Conservation (phyloP, 2,329 filamentous ascomycete genomes). For the Claviceps pazoutovae region DNA sequence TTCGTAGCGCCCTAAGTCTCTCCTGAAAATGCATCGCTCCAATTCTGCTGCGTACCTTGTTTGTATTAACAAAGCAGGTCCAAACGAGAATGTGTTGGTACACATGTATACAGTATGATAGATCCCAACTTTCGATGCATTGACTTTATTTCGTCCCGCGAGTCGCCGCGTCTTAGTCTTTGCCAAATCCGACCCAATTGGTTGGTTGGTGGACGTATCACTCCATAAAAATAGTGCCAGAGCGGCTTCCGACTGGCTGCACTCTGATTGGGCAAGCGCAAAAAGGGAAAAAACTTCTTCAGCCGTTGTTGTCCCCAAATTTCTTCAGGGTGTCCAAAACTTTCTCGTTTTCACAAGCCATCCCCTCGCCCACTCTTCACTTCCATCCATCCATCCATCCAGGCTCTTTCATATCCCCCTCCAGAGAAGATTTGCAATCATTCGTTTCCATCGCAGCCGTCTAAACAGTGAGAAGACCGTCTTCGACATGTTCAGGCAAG, state of each 20-base stretch:
- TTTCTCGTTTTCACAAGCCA: neutral
- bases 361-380: neutral
- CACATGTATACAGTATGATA: no score
- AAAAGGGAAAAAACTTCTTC: constrained; percentile 3
- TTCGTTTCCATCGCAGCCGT: neutral
- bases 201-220: neutral
- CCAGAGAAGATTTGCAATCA: neutral
- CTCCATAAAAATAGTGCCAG: neutral
- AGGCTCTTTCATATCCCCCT: no score
- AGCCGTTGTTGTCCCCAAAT: neutral
- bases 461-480: neutral
- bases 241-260: neutral
- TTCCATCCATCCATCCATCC: neutral
- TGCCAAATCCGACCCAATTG: no score
- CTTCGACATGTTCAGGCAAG: constrained; percentile 22
- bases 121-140: no score
- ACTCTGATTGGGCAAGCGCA: neutral
- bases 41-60: no score
- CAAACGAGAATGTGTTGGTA: no score
- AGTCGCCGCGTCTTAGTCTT: no score
- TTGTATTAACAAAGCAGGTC: no score
- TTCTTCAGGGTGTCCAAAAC: neutral
- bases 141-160: no score
- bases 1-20: no score
- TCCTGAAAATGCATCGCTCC: no score